These are phyloP conservation scores for Lecanicillium sp. DNA, from an alignment of 2,329 filamentous ascomycete genomes.

Conservation along the genomic window DNA sequence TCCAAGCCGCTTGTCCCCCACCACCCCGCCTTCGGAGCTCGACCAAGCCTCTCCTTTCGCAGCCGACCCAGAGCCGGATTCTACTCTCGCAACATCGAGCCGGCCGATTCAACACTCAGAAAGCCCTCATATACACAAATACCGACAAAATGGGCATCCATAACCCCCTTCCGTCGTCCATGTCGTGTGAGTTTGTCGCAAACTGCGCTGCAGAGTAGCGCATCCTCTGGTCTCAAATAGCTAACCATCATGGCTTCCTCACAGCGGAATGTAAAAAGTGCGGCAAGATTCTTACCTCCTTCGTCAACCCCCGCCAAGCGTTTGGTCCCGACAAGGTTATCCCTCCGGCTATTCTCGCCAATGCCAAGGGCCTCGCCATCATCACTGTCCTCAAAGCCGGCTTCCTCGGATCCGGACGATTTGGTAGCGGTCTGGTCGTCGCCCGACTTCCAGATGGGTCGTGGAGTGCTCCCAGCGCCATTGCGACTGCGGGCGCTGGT, in stretches of 20 bases:
- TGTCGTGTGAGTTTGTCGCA: constrained; percentile 51
- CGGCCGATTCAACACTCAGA: too few relatives aligned
- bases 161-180: constrained; percentile 58
- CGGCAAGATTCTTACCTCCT: constrained; percentile 89
- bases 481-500: constrained; percentile 72
- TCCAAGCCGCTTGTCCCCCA: too few relatives aligned
- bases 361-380: constrained; percentile 85
- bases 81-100: too few relatives aligned
- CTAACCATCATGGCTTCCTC: constrained; percentile 7
- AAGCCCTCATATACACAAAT: too few relatives aligned
- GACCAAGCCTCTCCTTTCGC: too few relatives aligned
- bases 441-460: constrained; percentile 68
- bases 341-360: constrained; percentile 78
- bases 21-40: too few relatives aligned
- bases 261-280: constrained; percentile 96
- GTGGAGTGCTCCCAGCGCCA: constrained; percentile 78
- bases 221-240: constrained; percentile 13
- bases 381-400: constrained; percentile 83
- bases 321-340: constrained; percentile 98
- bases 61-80: background rate
- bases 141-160: constrained; percentile 50
- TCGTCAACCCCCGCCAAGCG: constrained; percentile 85
- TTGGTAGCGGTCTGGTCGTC: constrained; percentile 76
- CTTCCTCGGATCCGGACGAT: constrained; percentile 74
- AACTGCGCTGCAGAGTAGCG: constrained; percentile 7